Percentiles rank a stretch among this genome's conserved stretches.
These are phyloP conservation scores for Borealophlyctis nickersoniae DNA, from an alignment of 192 early-diverging fungal species.

Conservation along the genomic window DNA sequence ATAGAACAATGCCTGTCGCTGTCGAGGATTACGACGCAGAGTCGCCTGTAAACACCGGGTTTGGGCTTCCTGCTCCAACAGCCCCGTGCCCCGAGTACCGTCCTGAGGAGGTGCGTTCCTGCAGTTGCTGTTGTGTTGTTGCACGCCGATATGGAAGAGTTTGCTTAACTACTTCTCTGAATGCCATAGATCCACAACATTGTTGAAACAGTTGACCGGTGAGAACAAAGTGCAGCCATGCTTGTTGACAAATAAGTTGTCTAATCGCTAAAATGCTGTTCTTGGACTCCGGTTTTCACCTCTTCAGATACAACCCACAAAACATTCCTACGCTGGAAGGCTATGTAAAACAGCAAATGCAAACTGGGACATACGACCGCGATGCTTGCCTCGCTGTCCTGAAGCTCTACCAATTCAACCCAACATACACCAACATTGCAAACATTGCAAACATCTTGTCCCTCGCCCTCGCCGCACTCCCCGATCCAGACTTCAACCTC, in stretches of 20 bases:
- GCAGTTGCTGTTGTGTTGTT: slow-evolving; percentile 2
- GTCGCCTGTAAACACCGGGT: too few relatives aligned
- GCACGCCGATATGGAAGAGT: background rate
- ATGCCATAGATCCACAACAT: slow-evolving; percentile 34
- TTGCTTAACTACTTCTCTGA: background rate
- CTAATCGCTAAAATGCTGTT: background rate
- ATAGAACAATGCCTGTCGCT: too few relatives aligned
- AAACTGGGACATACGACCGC: slow-evolving; percentile 75
- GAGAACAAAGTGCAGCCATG: too few relatives aligned
- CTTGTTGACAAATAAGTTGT: background rate
- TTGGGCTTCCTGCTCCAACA: slow-evolving; percentile 7
- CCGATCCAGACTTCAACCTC: slow-evolving; percentile 86
- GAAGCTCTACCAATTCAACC: slow-evolving; percentile 96
- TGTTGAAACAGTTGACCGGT: slow-evolving; percentile 44
- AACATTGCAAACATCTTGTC: slow-evolving; percentile 73
- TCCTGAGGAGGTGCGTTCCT: slow-evolving; percentile 24
- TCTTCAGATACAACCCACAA: slow-evolving; percentile 77
- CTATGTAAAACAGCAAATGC: slow-evolving; percentile 76
- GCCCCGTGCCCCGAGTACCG: slow-evolving; percentile 12
- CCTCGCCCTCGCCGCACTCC: slow-evolving; percentile 79
- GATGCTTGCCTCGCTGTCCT: slow-evolving; percentile 89
- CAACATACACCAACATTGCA: slow-evolving; percentile 65
- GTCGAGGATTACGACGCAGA: too few relatives aligned
- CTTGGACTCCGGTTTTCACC: background rate
- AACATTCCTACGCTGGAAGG: slow-evolving; percentile 80